phyloP scores from a whole-genome alignment of 2,329 filamentous ascomycete species.

The Fusarium dlaminii region DNA sequence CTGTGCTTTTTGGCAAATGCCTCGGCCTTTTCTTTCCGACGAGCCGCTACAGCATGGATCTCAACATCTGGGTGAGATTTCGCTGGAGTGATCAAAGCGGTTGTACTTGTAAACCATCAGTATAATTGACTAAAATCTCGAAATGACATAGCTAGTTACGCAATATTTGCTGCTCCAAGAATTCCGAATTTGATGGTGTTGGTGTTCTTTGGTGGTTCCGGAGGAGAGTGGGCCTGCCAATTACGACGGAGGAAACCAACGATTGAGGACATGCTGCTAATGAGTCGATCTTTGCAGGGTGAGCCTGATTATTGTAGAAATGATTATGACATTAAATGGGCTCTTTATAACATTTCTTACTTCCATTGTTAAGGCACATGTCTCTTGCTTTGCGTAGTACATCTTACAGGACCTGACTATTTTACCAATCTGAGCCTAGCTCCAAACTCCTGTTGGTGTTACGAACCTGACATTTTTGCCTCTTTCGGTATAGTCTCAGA shows the following conservation, averaged over 20 bases:
- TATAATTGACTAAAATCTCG: accelerated
- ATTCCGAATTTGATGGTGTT: not conserved
- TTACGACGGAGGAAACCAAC: not conserved
- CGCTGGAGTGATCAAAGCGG: not conserved
- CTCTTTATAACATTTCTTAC: not conserved
- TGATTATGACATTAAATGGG: accelerated
- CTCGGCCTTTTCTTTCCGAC: not conserved
- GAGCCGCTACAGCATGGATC: not conserved
- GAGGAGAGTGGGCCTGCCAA: not conserved
- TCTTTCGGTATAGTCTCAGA: not conserved
- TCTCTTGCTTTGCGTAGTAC: not conserved
- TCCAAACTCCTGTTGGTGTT: not conserved
- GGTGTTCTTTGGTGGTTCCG: not conserved
- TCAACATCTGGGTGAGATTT: not conserved
- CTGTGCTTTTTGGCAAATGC: not conserved
- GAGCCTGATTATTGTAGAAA: accelerated
- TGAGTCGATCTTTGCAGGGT: not conserved
- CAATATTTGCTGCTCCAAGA: not conserved
- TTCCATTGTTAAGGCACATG: not conserved
- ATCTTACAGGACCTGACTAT: not conserved
- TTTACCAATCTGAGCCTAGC: not conserved
- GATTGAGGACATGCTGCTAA: not conserved
- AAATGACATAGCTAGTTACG: not conserved
- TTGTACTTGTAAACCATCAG: not conserved
- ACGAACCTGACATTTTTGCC: not conserved